These are phyloP conservation scores for Vachellia collinsii DNA, from an alignment of 306 rosid species.

Conservation along the genomic window DNA sequence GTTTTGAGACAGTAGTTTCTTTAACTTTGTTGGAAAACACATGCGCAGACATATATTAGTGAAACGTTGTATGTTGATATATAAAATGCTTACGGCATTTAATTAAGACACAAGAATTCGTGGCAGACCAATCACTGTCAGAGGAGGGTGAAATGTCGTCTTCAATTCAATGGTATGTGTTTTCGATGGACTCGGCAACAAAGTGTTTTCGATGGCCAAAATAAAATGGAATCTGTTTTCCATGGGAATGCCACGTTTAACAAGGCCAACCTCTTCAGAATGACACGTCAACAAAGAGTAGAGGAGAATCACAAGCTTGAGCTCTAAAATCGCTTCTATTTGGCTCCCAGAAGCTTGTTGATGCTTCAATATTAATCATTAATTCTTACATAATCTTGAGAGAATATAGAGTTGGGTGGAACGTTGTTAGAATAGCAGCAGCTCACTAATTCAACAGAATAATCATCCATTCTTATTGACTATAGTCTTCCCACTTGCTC, in stretches of 20 bases:
- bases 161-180: background rate
- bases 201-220: background rate
- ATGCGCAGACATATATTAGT: background rate
- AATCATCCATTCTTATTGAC: conserved; percentile 38
- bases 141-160: conserved; percentile 56
- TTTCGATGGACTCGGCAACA: too few relatives aligned
- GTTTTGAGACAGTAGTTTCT: background rate
- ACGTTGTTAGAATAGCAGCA: conserved; percentile 26
- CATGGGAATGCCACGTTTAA: conserved; percentile 37
- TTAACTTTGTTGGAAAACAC: background rate
- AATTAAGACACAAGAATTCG: conserved; percentile 9
- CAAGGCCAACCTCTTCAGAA: conserved; percentile 41
- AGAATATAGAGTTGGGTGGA: conserved; percentile 29
- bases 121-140: conserved; percentile 14
- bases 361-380: conserved; percentile 4
- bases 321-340: background rate
- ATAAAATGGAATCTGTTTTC: conserved; percentile 19
- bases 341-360: conserved; percentile 16
- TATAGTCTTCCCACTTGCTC: conserved; percentile 42
- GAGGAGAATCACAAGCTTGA: conserved; percentile 35
- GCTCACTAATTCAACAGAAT: conserved; percentile 35
- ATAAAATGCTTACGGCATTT: too few relatives aligned
- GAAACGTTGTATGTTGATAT: background rate
- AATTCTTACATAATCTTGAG: background rate
- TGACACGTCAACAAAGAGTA: conserved; percentile 60